Evolutionary conservation across 768 basidiomycete genomes (phyloP).

Genomic region (Roridomyces roridus): DNA sequence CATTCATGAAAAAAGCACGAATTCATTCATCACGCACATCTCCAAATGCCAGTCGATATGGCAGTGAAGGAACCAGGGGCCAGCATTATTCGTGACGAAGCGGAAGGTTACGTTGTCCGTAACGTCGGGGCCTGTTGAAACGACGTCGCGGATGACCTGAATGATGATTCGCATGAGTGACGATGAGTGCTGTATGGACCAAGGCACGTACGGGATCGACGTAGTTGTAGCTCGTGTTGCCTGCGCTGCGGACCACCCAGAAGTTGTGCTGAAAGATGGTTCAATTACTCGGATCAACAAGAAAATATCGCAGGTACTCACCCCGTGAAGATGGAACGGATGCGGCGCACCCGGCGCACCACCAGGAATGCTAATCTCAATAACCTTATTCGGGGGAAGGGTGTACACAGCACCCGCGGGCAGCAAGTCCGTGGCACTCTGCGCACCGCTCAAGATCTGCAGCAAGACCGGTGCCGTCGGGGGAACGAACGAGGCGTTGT

Average conservation of each 20-base stretch:
- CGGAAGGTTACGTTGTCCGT: conserved; percentile 8
- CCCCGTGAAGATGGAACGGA: conserved; percentile 15
- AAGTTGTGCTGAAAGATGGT: conserved; percentile 32
- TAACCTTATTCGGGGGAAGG: conserved; percentile 9
- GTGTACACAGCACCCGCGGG: conserved; percentile 23
- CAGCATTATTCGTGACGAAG: conserved; percentile 65
- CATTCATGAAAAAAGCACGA: no score
- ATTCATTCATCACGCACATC: conserved; percentile 25
- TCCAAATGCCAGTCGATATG: conserved; percentile 46
- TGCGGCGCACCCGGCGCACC: conserved; percentile 6
- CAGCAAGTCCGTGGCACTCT: conserved; percentile 31
- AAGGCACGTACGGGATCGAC: conserved; percentile 8
- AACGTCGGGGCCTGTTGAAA: neutral
- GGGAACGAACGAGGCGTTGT: neutral
- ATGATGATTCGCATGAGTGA: no score
- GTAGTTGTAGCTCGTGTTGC: conserved; percentile 22
- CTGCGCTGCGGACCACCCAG: conserved; percentile 37
- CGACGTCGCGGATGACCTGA: conserved; percentile 11
- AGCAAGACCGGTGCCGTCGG: conserved; percentile 12
- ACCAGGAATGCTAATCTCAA: conserved; percentile 12
- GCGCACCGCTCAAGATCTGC: conserved; percentile 33
- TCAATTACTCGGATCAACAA: neutral
- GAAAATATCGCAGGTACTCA: neutral
- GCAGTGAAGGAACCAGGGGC: conserved; percentile 54
- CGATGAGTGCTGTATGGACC: neutral